Evolutionary conservation across 805 yeast species (phyloP), one percentile per base, ranked within the genome.

Genomic region (Kodamaea laetipori): DNA sequence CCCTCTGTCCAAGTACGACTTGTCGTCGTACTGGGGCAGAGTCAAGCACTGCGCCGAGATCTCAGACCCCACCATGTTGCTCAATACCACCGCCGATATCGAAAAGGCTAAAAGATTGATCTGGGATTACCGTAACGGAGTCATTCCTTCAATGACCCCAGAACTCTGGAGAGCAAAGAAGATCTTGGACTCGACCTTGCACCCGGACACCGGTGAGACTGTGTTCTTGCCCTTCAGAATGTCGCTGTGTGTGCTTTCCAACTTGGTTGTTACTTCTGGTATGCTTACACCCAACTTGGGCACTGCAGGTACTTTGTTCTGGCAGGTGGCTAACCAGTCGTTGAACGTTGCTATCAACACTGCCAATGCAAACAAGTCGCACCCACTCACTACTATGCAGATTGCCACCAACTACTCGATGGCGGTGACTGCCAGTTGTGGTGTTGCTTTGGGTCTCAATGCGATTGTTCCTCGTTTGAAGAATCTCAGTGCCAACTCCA

Each of bases 271-370:
- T 39, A 92, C 98, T 4, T 92, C 86, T 3, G 99, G 99, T 52
- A 94, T 94, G 99, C 77, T 94, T 52, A 92, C 97, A 1, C 99
- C 99, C 6, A 86, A 86, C 44, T 65, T 94, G 59, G 95, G 96
- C 7, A 81, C 90, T 7, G 80, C 77, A 0, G 99, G 99, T 28
- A 92, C 98, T 0, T 61, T 90, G 16, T 92, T 94, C 67, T 94
- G 99, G 99, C 99, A 94, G 69, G 80, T 94, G 62, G 95, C 97
- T 15, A 94, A 94, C 68, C 99, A 94, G 68, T 88, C 97, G 16
- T 75, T 94, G 51, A 94, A 94, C 59, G 99, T 94, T 44, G 99
- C 99, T 2, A 88, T 94, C 53, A 94, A 94, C 66, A 88, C 94
- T 32, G 94, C 98, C 33, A 94, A 94, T 60, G 92, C 97, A 25